Evolutionary conservation across 345 rosid genomes (phyloP).

Genomic region (Erysimum cheiranthoides): DNA sequence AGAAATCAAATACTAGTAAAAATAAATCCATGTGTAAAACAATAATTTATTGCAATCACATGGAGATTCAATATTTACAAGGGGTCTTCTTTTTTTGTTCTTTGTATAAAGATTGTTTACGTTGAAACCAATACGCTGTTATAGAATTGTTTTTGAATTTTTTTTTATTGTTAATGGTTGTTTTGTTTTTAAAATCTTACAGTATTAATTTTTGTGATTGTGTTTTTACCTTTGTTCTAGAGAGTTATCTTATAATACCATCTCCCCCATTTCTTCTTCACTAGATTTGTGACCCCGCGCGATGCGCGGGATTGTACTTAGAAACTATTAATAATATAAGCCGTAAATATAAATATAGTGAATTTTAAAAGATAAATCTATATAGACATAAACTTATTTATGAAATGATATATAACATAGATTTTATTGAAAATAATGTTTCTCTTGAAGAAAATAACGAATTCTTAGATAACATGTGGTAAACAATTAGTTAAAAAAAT

Average conservation of each 20-base stretch:
- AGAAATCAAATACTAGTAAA: constrained; percentile 16
- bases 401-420: no score
- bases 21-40: constrained; percentile 4
- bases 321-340: no score
- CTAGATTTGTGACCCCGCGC: no score
- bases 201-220: neutral
- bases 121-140: neutral
- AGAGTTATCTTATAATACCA: neutral
- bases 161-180: no score
- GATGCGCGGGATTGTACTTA: no score
- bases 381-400: no score
- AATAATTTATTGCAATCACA: constrained; percentile 23
- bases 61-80: constrained; percentile 14
- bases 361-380: no score
- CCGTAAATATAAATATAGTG: no score
- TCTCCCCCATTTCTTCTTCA: neutral
- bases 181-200: neutral
- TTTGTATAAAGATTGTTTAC: neutral
- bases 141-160: neutral
- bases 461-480: no score
- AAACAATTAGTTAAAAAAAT: no score
- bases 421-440: no score
- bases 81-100: neutral
- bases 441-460: no score
- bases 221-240: neutral